Base-by-base conservation (phyloP, 345 rosid species). In the Gossypium turneri region DNA sequence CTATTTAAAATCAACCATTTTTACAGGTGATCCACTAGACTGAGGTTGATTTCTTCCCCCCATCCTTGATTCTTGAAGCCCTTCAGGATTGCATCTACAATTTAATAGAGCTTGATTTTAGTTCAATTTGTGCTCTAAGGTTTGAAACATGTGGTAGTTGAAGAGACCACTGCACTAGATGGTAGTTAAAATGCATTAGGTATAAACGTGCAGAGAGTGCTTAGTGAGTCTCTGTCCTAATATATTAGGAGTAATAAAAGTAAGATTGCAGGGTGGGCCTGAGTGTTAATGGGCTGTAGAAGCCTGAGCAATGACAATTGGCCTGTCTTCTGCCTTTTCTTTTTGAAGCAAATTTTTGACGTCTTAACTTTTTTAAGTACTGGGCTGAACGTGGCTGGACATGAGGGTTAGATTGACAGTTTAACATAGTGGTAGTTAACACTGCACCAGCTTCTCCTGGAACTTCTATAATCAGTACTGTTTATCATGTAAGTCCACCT, bases 81-180 rank as follows among this genome's bases (percentile, higher is more conserved):
- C 20, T 63, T 38, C 22, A 9, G 13, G n/a, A 34, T 45, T 45
- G 34, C 34, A 20, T 44, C 53, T 66, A 24, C 52, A 20, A 38
- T 67, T 34, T 22, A 47, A 1, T 2, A 22, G 41, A 44, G 52
- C 52, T 43, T 66, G 29, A 44, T 11, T 44, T 20, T 64, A 66
- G n/a, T 66, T 44, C 50, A 41, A 44, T 19, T 20, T 67, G 6
- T 22, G 38, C 19, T 67, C 24, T 12, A 67, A 67, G 53, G 70
- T 43, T 65, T 41, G 50, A 17, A 64, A 63, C 67, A n/a, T 63
- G 48, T 63, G 47, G 47, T 17, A 34, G 69, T 63, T 61, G n/a
- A 27, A 61, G 43, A 5, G 43, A 62, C 47, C 44, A 12, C 22
- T 34, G 10, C 47, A 16, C 47, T 41, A 13, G 43, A 9, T 63